Evolutionary conservation across 768 basidiomycete genomes (phyloP), one percentile per base, ranked within the genome.

Genomic region (Rhodocollybia butyracea): DNA sequence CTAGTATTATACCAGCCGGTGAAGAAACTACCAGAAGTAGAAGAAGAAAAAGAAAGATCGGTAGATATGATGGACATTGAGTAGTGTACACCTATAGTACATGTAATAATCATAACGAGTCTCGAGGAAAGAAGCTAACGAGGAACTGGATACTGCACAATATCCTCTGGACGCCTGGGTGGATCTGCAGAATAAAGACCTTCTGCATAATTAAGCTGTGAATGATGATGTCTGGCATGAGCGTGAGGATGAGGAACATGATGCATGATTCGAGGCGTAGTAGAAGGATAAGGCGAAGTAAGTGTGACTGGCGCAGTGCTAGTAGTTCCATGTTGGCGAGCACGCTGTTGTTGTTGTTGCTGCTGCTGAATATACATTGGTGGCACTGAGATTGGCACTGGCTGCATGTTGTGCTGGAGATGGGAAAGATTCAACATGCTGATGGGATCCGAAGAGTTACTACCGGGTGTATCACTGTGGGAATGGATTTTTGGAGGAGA

Each of bases 221-320:
- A 77, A 61, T 85, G 84, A 59, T 86, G 88, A 59, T 88, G 86
- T 31, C 86, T 80, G 0, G 88, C 84, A 61, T 90, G 88, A 0
- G 87, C 86, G 56, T 89, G 88, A 2, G 88, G 86, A 59, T 89
- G 88, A 1, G 88, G 86, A 42, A 90, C 86, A 59, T 89, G 89
- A 61, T 90, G 88, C 85, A 45, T 15, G 27, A 24, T 15, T 15
- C 30, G 15, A 29, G 3, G 12, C 26, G 26, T 45, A 22, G 24
- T 17, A 45, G 11, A 65, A 13, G 79, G 69, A 64, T 85, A 89
- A 17, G 85, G 80, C n/a, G 82, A 70, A 52, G 78, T 82, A 27
- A 88, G 71, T 2, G 78, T 73, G 31, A 83, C 73, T 4, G 77
- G 70, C 22, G 73, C 64, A 46, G 70, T 66, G 57, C 62, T 68